A percentile compares a stretch with the other conserved stretches of the same genome.
Evolutionary conservation across 805 yeast genomes (phyloP).

Genomic region (Saccharomycopsis oosterbeekiorum): DNA sequence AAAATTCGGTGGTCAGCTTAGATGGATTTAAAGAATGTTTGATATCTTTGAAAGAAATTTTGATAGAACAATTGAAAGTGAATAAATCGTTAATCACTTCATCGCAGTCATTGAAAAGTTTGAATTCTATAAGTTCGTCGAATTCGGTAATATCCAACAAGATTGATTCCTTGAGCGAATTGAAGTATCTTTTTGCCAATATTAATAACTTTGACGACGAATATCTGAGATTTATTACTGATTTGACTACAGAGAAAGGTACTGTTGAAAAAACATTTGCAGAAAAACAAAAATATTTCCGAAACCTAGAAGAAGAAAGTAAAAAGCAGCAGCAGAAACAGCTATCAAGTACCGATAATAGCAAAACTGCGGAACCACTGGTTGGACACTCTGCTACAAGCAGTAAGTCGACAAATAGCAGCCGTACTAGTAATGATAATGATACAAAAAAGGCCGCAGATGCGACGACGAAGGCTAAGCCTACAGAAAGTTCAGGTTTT

Average conservation of each 20-base stretch:
- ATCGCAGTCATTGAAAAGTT: neutral
- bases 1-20: neutral
- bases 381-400: neutral
- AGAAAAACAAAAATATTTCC: neutral
- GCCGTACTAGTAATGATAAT: neutral
- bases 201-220: constrained; percentile 6
- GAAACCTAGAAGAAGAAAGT: neutral
- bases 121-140: neutral
- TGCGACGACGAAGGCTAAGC: neutral
- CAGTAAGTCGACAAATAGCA: neutral
- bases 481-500: constrained; percentile 2
- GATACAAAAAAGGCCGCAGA: neutral
- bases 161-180: constrained; percentile 11
- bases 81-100: constrained; percentile 2
- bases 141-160: constrained; percentile 5
- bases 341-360: neutral
- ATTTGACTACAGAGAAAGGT: neutral
- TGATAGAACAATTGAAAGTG: constrained; percentile 12
- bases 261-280: neutral
- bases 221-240: constrained; percentile 8
- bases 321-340: neutral
- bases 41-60: constrained; percentile 9
- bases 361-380: neutral
- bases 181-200: constrained; percentile 10
- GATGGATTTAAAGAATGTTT: constrained; percentile 8